Evolutionary conservation across 2,329 filamentous ascomycete genomes (phyloP).

Genomic region (Chrysosporium keratinophilum): DNA sequence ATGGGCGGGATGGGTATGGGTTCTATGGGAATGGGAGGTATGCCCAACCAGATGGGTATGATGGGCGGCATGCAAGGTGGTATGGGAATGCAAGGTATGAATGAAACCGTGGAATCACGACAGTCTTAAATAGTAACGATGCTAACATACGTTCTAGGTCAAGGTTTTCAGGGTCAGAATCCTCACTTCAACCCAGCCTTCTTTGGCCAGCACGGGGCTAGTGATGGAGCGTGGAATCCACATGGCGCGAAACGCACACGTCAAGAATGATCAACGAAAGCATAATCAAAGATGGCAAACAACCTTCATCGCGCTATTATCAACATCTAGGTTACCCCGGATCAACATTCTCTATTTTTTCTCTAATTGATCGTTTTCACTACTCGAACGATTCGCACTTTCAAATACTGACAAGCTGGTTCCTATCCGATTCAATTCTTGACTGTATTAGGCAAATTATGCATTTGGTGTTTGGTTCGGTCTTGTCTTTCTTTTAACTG

Average conservation of each 20-base stretch:
- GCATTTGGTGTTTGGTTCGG: neutral
- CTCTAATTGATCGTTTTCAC: neutral
- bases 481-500: neutral
- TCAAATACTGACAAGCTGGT: neutral
- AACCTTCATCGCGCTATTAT: neutral
- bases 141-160: conserved; percentile 15
- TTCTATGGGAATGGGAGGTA: conserved; percentile 45
- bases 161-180: conserved; percentile 56
- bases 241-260: conserved; percentile 70
- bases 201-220: conserved; percentile 47
- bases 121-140: conserved; percentile 6
- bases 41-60: conserved; percentile 50
- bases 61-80: conserved; percentile 40
- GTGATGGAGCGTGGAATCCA: conserved; percentile 61
- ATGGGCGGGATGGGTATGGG: conserved; percentile 46
- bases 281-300: neutral
- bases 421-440: conserved; percentile 6
- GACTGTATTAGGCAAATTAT: conserved; percentile 10
- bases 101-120: conserved; percentile 9
- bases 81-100: conserved; percentile 42
- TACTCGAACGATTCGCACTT: neutral
- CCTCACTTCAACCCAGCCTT: conserved; percentile 64
- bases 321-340: neutral
- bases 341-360: neutral
- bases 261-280: conserved; percentile 46